These are phyloP conservation scores for Agrostemma githago DNA, from an alignment of 148 eudicot species.

Conservation along the genomic window DNA sequence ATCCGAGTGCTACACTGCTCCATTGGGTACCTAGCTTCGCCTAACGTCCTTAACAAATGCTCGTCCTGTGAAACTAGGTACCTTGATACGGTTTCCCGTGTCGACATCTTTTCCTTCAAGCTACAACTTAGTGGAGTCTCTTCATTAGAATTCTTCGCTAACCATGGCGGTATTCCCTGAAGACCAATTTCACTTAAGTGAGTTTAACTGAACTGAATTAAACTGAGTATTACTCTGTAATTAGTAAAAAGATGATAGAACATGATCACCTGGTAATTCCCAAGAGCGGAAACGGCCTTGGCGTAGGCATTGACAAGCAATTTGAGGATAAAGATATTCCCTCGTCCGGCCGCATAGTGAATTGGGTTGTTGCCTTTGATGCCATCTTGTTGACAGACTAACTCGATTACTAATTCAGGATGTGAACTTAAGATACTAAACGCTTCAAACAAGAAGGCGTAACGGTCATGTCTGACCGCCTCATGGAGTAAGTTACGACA, in stretches of 20 bases:
- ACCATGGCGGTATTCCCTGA: slow-evolving; percentile 3
- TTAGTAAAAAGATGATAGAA: no score
- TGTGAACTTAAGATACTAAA: neutral
- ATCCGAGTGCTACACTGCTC: neutral
- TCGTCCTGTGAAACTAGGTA: neutral
- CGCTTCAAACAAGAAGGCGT: neutral
- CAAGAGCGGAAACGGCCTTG: neutral
- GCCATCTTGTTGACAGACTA: neutral
- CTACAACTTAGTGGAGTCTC: neutral
- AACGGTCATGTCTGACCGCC: neutral
- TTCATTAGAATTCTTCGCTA: neutral
- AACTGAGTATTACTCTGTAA: no score
- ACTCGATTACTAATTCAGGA: neutral
- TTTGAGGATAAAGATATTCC: neutral
- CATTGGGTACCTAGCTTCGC: neutral
- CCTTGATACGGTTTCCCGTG: neutral
- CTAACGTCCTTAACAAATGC: neutral
- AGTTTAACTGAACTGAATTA: no score
- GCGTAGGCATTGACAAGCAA: neutral
- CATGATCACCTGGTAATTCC: neutral
- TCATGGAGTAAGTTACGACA: neutral
- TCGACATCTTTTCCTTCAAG: neutral
- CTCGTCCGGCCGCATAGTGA: neutral
- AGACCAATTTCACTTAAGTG: no score
- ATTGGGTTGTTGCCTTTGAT: neutral